These are phyloP conservation scores for Diplodia seriata DNA, from an alignment of 2,329 filamentous ascomycete species.

Conservation along the genomic window DNA sequence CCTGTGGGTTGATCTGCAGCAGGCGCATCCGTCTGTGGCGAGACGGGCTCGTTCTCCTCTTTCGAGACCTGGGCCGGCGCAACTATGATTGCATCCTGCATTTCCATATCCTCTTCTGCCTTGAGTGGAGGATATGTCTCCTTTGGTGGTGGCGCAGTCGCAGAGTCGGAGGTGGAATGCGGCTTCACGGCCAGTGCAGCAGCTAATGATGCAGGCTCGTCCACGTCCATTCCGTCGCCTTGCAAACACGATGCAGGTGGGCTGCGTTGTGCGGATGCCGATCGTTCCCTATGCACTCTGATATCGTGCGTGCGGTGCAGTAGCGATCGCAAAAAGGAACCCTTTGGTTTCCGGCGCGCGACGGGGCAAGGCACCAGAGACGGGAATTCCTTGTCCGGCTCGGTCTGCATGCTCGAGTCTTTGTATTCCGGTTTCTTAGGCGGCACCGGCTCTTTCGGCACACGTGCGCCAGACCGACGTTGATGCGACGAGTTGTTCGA, in stretches of 20 bases:
- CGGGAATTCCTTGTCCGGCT: constrained; percentile 50
- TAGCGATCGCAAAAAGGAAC: constrained; percentile 48
- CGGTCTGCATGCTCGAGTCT: constrained; percentile 47
- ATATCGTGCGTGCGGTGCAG: constrained; percentile 49
- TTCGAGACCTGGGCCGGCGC: background rate
- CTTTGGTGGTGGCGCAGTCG: constrained; percentile 30
- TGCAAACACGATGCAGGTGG: background rate
- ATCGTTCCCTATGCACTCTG: constrained; percentile 47
- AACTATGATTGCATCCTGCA: constrained; percentile 51
- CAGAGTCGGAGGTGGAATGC: constrained; percentile 38
- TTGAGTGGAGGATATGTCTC: constrained; percentile 31
- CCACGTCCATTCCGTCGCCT: constrained; percentile 30
- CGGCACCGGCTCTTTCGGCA: constrained; percentile 46
- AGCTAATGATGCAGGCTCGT: constrained; percentile 12
- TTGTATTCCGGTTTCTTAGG: constrained; percentile 43
- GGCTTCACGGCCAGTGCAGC: constrained; percentile 9
- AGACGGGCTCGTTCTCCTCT: constrained; percentile 21
- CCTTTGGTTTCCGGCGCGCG: constrained; percentile 37
- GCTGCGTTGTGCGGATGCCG: constrained; percentile 44
- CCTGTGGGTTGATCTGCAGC: constrained; percentile 38
- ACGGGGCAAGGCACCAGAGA: constrained; percentile 43
- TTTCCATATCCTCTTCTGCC: constrained; percentile 52
- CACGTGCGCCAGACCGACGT: constrained; percentile 42
- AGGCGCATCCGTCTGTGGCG: constrained; percentile 33
- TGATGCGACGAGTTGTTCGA: constrained; percentile 30